Percentiles rank a stretch among this genome's conserved stretches.
These are phyloP conservation scores for Metrosideros polymorpha DNA, from an alignment of 441 rosid species.

Conservation along the genomic window DNA sequence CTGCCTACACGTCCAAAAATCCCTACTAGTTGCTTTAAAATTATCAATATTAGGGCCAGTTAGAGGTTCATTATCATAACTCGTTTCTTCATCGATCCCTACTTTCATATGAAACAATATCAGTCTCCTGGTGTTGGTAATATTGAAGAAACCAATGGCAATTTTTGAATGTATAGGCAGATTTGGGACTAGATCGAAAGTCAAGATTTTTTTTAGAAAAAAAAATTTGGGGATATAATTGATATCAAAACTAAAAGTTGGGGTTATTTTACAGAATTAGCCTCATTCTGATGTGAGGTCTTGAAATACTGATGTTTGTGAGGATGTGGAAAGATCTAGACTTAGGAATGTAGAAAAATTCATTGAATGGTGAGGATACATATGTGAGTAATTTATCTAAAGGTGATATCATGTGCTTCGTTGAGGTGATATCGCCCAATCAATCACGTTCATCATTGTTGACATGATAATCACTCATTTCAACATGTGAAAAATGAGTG, in stretches of 20 bases:
- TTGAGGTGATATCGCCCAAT: neutral
- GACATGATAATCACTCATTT: neutral
- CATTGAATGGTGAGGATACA: neutral
- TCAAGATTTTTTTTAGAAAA: neutral
- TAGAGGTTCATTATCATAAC: neutral
- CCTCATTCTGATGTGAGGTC: neutral
- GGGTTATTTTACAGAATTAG: neutral
- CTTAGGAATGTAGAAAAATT: neutral
- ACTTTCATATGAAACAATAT: neutral
- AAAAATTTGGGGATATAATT: neutral
- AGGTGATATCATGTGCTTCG: rapidly evolving
- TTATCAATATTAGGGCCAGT: neutral
- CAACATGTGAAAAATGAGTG: neutral
- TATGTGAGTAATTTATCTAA: neutral
- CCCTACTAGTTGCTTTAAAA: neutral
- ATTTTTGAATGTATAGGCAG: neutral
- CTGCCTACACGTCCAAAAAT: neutral
- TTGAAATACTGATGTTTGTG: neutral
- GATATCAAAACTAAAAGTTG: neutral
- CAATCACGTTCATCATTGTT: neutral
- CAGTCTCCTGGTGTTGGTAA: neutral
- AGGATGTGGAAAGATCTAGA: neutral
- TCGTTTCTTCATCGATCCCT: rapidly evolving
- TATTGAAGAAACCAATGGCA: neutral
- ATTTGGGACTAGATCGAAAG: neutral